phyloP scores from a whole-genome alignment of 2,329 filamentous ascomycete genomes.

The Fusarium xylarioides region DNA sequence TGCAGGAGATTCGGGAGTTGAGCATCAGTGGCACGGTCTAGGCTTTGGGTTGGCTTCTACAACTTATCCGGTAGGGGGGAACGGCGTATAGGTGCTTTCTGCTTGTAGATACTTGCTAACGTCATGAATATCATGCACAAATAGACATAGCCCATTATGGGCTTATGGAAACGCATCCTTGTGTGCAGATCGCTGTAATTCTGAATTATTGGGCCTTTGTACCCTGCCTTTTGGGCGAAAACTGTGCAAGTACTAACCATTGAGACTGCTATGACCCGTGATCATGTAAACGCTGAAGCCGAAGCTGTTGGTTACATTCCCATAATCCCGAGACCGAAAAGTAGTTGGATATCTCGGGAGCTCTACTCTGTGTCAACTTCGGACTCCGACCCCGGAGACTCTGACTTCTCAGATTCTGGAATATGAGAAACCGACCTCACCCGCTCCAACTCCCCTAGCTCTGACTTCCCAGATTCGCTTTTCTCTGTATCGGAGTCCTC shows the following conservation, averaged over 20 bases:
- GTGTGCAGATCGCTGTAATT: neutral
- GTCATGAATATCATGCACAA: constrained; percentile 35
- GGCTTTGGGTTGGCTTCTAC: constrained; percentile 19
- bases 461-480: neutral
- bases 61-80: constrained; percentile 29
- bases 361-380: constrained; percentile 4
- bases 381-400: constrained; percentile 4
- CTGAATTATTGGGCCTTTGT: neutral
- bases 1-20: constrained; percentile 96
- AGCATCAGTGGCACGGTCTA: constrained; percentile 83
- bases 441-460: neutral
- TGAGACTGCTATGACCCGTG: neutral
- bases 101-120: constrained; percentile 42
- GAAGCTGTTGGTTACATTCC: neutral
- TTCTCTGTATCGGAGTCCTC: neutral
- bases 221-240: neutral
- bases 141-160: constrained; percentile 35
- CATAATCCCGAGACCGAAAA: neutral
- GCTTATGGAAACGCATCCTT: neutral
- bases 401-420: neutral
- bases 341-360: too few species aligned
- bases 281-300: neutral
- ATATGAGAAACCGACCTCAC: neutral
- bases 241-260: neutral
- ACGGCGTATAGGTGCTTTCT: constrained; percentile 42